Percentiles rank a stretch among this genome's conserved stretches.
Evolutionary conservation across 208 protist species (phyloP).

Genomic region (Acanthamoeba royreba): DNA sequence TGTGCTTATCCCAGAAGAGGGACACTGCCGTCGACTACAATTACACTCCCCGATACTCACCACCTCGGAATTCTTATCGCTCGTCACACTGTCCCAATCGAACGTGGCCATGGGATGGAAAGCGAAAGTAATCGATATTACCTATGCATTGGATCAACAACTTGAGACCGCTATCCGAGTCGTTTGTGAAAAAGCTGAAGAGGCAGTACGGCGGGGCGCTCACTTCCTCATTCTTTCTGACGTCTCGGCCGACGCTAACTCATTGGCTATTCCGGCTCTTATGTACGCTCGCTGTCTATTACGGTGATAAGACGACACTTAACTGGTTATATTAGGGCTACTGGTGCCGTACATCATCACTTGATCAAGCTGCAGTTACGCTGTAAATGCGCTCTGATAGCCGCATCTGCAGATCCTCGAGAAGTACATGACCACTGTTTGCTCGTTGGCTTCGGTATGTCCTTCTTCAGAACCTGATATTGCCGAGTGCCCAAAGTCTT

Average conservation of each 20-base stretch:
- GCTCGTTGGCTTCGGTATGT: conserved; percentile 79
- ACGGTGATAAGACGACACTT: background rate
- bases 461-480: background rate
- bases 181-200: conserved; percentile 63
- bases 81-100: background rate
- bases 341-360: conserved; percentile 83
- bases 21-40: conserved; percentile 57
- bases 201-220: conserved; percentile 67
- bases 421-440: conserved; percentile 80
- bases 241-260: background rate
- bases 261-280: background rate
- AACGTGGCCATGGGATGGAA: background rate
- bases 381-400: conserved; percentile 71
- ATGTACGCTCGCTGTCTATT: background rate
- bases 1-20: conserved; percentile 57
- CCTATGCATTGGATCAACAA: conserved; percentile 65
- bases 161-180: conserved; percentile 60
- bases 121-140: background rate
- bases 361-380: conserved; percentile 74
- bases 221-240: conserved; percentile 81
- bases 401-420: conserved; percentile 76
- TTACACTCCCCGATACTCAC: conserved; percentile 76
- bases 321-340: conserved; percentile 64
- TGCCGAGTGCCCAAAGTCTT: background rate
- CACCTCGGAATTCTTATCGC: conserved; percentile 28